Percentiles rank a stretch among this genome's conserved stretches.
Conservation (phyloP, 768 basidiomycete genomes). For the Lactarius evosmus region DNA sequence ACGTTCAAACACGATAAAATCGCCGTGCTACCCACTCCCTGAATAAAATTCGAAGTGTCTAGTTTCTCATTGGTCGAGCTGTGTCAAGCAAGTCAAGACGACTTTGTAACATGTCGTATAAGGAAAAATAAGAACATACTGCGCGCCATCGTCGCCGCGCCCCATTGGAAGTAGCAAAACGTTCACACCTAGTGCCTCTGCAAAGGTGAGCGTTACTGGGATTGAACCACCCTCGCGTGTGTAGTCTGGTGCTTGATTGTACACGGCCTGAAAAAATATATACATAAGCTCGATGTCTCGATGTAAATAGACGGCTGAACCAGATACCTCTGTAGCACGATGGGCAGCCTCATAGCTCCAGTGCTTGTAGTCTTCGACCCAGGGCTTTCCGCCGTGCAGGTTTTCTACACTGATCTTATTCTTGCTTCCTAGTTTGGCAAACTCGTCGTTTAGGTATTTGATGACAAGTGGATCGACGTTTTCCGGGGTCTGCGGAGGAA, state of each 20-base stretch:
- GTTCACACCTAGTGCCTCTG: conserved; percentile 81
- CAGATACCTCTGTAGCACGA: conserved; percentile 69
- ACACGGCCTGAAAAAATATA: conserved; percentile 43
- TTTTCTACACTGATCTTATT: conserved; percentile 71
- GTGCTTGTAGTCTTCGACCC: conserved; percentile 82
- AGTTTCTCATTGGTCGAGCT: conserved; percentile 96
- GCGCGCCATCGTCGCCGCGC: conserved; percentile 90
- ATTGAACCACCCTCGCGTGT: conserved; percentile 94
- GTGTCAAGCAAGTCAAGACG: not conserved
- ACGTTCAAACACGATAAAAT: not conserved
- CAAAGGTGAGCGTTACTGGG: conserved; percentile 91
- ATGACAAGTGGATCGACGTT: conserved; percentile 66
- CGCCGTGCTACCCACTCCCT: conserved; percentile 53
- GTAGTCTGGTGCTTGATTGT: conserved; percentile 71
- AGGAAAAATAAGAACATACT: conserved; percentile 47
- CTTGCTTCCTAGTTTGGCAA: conserved; percentile 82
- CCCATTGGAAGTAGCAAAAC: conserved; percentile 91
- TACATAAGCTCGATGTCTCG: not conserved
- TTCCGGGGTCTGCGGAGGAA: conserved; percentile 85
- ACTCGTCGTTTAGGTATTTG: conserved; percentile 70
- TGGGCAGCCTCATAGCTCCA: conserved; percentile 93
- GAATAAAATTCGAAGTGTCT: conserved; percentile 83
- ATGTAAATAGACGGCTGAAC: not conserved
- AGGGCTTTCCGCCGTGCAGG: conserved; percentile 82
- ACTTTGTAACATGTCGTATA: not conserved